Evolutionary conservation across 192 early-diverging fungal genomes (phyloP).

Genomic region (Linnemannia exigua): DNA sequence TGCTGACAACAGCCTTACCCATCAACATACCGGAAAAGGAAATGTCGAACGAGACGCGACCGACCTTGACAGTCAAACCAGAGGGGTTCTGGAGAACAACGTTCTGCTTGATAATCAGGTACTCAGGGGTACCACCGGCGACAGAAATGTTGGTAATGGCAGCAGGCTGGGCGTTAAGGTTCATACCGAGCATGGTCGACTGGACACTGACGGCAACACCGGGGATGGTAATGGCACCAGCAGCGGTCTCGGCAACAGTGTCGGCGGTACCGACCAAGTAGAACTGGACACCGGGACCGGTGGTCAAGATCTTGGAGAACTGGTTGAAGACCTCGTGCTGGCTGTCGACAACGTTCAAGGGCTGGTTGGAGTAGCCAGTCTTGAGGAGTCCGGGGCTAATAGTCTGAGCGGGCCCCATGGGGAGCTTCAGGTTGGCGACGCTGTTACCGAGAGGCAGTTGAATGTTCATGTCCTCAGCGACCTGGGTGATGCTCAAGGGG

Average conservation of each 20-base stretch:
- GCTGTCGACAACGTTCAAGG: slow-evolving; percentile 56
- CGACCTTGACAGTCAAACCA: slow-evolving; percentile 63
- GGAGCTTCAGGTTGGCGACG: slow-evolving; percentile 50
- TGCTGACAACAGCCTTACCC: slow-evolving; percentile 58
- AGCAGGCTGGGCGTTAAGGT: slow-evolving; percentile 63
- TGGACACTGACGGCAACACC: slow-evolving; percentile 66
- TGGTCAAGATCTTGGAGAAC: slow-evolving; percentile 65
- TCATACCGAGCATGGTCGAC: slow-evolving; percentile 66
- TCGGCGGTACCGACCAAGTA: slow-evolving; percentile 64
- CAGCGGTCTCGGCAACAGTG: slow-evolving; percentile 65
- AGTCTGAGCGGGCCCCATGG: slow-evolving; percentile 51
- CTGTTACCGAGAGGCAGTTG: slow-evolving; percentile 44
- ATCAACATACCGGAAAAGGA: slow-evolving; percentile 38
- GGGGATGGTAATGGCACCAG: slow-evolving; percentile 66
- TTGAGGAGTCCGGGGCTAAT: slow-evolving; percentile 62
- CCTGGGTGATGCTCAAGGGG: slow-evolving; percentile 66
- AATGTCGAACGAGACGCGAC: slow-evolving; percentile 61
- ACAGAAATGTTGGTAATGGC: slow-evolving; percentile 66
- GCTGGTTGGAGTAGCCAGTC: slow-evolving; percentile 60
- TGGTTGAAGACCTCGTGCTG: slow-evolving; percentile 62
- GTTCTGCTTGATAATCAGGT: slow-evolving; percentile 57
- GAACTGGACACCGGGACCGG: slow-evolving; percentile 59
- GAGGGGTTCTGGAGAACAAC: slow-evolving; percentile 67
- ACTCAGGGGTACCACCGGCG: slow-evolving; percentile 63
- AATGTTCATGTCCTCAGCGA: slow-evolving; percentile 66